Conservation (phyloP, 2,329 filamentous ascomycete species). For the Neonectria coccinea region DNA sequence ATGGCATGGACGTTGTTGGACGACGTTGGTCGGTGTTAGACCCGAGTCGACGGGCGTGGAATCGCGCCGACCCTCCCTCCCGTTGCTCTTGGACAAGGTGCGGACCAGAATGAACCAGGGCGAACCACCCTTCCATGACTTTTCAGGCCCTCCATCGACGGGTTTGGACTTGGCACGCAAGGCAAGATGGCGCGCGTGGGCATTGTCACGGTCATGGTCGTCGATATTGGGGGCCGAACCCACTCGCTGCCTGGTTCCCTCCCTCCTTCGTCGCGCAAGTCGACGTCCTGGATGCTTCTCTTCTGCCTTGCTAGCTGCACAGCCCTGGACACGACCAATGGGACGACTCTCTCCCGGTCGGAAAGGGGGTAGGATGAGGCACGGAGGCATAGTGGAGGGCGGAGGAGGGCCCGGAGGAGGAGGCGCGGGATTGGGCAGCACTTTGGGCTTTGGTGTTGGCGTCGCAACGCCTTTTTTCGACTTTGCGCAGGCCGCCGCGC, state of each 20-base stretch:
- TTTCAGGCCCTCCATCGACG: slow-evolving; percentile 7
- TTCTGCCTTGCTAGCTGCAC: slow-evolving; percentile 26
- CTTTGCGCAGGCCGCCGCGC: slow-evolving; percentile 42
- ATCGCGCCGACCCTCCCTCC: slow-evolving; percentile 24
- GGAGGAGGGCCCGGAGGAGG: slow-evolving; percentile 18
- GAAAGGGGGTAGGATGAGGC: slow-evolving; percentile 22
- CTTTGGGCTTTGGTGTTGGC: slow-evolving; percentile 40
- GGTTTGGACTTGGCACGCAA: slow-evolving; percentile 7
- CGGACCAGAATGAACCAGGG: slow-evolving; percentile 19
- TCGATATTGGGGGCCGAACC: slow-evolving; percentile 24
- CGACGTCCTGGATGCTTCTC: slow-evolving; percentile 9
- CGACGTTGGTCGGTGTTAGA: slow-evolving; percentile 11
- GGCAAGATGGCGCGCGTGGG: slow-evolving; percentile 14
- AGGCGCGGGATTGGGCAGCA: slow-evolving; percentile 46
- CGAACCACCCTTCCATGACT: slow-evolving; percentile 19
- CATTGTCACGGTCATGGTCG: slow-evolving; percentile 9
- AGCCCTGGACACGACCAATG: slow-evolving; percentile 25
- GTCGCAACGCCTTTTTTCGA: slow-evolving; percentile 43
- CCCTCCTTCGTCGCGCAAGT: slow-evolving; percentile 14
- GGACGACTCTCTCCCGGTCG: slow-evolving; percentile 12
- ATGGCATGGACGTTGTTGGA: slow-evolving; percentile 19
- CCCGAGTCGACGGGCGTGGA: slow-evolving; percentile 31
- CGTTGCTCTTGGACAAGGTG: slow-evolving; percentile 11
- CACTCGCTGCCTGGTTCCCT: slow-evolving; percentile 22
- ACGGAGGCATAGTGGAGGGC: slow-evolving; percentile 16